Base-by-base conservation (phyloP, 306 rosid species). In the Vigna reflexopilosa region DNA sequence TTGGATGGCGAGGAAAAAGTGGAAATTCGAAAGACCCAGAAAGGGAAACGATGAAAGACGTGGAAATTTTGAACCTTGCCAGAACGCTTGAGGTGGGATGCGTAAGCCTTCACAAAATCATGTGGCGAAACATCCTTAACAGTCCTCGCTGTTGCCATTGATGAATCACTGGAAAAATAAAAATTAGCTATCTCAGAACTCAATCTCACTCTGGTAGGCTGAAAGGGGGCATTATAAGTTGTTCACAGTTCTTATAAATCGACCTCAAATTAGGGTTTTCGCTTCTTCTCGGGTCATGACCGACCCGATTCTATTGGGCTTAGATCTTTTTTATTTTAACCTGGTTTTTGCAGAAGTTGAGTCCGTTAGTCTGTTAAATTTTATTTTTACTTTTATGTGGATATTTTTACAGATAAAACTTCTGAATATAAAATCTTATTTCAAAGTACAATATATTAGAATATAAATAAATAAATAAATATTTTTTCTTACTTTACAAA, bases 61-160 rank as follows among this genome's bases (percentile, higher is more conserved):
- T 1, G 13, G 34, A 13, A 32, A 50, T 10, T 58, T 16, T 2
- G 56, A 62, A 89, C 96, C 87, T 82, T 70, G 54, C 90, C 96
- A 12, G 93, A 89, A 11, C 92, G 88, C 70, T 91, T 91, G 22
- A 91, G 89, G 59, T 91, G 92, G 62, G 92, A 86, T 1, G 96
- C 73, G 67, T 91, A 91, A 55, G 93, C 93, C 89, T 91, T 89
- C 26, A 89, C 96, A 49, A 91, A 89, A 70, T 87, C 89, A 61
- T 89, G 96, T 13, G 96, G 96, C 3, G 92, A 87, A 26, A 91
- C 93, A 13, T 89, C 96, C 55, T 91, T 89, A 20, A 91, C 91
- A 0, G 90, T 91, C 64, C 67, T 91, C 2, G 87, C 88, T 3
- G 88, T 76, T 22, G 85, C 88, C 92, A 82, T 82, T 14, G 51